Conservation (phyloP, 495 filamentous ascomycete genomes). For the Trichoderma asperelloides region DNA sequence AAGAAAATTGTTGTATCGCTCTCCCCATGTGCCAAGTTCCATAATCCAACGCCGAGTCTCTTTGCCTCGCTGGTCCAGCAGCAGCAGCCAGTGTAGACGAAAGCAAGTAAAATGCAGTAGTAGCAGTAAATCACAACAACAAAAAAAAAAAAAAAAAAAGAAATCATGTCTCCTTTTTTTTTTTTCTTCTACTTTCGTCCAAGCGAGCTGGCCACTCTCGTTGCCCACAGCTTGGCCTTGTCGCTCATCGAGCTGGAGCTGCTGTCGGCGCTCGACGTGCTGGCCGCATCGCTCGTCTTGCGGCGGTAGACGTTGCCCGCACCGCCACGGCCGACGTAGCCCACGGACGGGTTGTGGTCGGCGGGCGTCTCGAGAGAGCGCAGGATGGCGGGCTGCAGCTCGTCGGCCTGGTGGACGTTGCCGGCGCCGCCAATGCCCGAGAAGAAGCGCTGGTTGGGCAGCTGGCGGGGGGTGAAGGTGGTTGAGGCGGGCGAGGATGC, state of each 20-base stretch:
- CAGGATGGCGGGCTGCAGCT: constrained; percentile 76
- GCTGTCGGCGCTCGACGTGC: constrained; percentile 15
- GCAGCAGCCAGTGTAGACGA: no score
- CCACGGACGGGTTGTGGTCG: constrained; percentile 25
- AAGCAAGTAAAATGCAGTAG: no score
- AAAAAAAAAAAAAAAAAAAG: not conserved
- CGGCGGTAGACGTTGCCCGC: constrained; percentile 62
- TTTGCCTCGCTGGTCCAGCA: no score
- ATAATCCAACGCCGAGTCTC: no score
- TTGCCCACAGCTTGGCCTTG: constrained; percentile 16
- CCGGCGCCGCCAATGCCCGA: constrained; percentile 85
- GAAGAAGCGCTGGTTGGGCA: constrained; percentile 54
- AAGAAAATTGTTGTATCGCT: no score
- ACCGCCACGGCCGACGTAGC: constrained; percentile 80
- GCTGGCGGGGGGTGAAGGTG: constrained; percentile 28
- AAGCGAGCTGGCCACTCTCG: not conserved
- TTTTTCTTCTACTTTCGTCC: not conserved
- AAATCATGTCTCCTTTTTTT: not conserved
- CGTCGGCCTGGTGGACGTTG: constrained; percentile 60
- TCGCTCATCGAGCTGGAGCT: constrained; percentile 19
- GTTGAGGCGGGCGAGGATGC: constrained; percentile 14
- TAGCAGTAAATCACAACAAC: not conserved
- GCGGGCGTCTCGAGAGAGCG: constrained; percentile 51
- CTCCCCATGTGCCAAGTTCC: no score
- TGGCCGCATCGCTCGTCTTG: constrained; percentile 4